Conservation (phyloP, 2,329 filamentous ascomycete species). For the Amylocarpus encephaloides region DNA sequence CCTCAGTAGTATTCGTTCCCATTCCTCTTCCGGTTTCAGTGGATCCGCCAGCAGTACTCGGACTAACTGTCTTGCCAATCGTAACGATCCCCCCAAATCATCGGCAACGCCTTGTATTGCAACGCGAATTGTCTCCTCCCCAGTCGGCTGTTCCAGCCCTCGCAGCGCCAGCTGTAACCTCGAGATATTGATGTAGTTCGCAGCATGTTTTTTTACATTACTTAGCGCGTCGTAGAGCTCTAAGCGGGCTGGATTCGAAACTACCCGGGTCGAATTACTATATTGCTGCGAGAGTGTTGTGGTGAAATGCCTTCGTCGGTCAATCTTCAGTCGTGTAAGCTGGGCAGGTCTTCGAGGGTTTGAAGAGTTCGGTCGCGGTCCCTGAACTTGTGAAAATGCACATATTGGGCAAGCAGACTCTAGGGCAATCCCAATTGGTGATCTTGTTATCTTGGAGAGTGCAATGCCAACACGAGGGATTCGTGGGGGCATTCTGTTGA, state of each 20-base stretch:
- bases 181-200: slow-evolving; percentile 59
- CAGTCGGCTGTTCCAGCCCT: slow-evolving; percentile 51
- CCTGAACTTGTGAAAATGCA: slow-evolving; percentile 10
- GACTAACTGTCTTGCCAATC: slow-evolving; percentile 58
- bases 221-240: slow-evolving; percentile 40
- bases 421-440: slow-evolving; percentile 6
- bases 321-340: slow-evolving; percentile 9
- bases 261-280: neutral
- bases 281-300: slow-evolving; percentile 3
- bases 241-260: slow-evolving; percentile 6
- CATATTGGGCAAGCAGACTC: slow-evolving; percentile 26
- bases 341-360: neutral
- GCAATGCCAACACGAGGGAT: slow-evolving; percentile 22
- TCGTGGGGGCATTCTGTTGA: slow-evolving; percentile 29
- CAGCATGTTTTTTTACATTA: slow-evolving; percentile 54
- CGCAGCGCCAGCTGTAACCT: slow-evolving; percentile 65
- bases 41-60: slow-evolving; percentile 67
- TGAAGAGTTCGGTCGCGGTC: neutral
- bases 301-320: slow-evolving; percentile 15
- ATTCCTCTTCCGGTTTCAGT: slow-evolving; percentile 52
- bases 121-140: slow-evolving; percentile 52
- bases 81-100: slow-evolving; percentile 30
- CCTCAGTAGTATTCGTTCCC: slow-evolving; percentile 55
- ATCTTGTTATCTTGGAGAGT: slow-evolving; percentile 9
- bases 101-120: slow-evolving; percentile 47